Conservation (phyloP, 805 yeast species). For the Saccharomycopsis javanensis region DNA sequence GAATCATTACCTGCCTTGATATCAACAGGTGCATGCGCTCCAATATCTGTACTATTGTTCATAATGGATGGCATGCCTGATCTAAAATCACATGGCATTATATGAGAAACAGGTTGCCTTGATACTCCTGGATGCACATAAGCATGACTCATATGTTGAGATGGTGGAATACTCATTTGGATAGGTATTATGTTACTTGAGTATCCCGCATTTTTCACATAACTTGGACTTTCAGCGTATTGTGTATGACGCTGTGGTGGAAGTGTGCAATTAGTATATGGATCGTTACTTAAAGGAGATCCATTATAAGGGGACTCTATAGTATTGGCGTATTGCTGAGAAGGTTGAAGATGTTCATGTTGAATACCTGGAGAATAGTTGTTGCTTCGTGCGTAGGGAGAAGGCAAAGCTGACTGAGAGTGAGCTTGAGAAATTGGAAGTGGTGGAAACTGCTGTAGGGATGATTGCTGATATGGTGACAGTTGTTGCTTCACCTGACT, state of each 20-base stretch:
- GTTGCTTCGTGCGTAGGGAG: background rate
- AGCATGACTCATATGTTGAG: background rate
- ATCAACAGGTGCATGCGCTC: background rate
- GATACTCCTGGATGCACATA: background rate
- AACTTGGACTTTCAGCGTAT: background rate
- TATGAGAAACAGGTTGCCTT: background rate
- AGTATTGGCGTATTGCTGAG: background rate
- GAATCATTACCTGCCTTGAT: conserved; percentile 7
- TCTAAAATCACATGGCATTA: background rate
- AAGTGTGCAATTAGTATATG: background rate
- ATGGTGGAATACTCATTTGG: background rate
- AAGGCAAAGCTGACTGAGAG: background rate
- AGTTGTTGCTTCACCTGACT: background rate
- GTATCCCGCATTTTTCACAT: background rate
- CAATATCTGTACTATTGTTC: background rate
- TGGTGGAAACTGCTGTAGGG: background rate
- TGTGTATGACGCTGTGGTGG: background rate
- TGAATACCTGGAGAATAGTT: background rate
- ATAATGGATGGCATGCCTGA: background rate
- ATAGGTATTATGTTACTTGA: background rate
- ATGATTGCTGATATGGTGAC: background rate
- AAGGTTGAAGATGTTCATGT: background rate
- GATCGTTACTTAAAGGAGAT: background rate
- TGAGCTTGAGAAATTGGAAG: background rate
- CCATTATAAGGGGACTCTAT: background rate